phyloP scores from a whole-genome alignment of 495 filamentous ascomycete genomes.

The Penicillium dipodomyicola region DNA sequence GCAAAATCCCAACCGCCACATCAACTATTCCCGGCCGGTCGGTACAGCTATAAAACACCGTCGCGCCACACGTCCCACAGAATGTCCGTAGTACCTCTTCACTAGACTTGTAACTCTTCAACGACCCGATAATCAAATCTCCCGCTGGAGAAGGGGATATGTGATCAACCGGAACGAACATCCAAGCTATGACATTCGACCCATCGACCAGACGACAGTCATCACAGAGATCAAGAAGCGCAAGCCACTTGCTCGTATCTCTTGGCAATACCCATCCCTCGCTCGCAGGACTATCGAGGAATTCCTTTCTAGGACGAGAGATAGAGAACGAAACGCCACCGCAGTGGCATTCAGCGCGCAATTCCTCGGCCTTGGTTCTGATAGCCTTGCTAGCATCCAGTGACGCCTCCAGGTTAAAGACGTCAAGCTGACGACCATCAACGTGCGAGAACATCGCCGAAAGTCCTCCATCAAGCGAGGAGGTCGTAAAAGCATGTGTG shows the following conservation, averaged over 20 bases:
- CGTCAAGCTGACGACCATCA: constrained; percentile 24
- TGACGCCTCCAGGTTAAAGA: constrained; percentile 19
- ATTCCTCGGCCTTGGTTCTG: constrained; percentile 5
- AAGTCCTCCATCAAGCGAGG: constrained; percentile 47
- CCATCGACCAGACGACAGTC: constrained; percentile 50
- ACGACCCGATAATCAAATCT: constrained; percentile 42
- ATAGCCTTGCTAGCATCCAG: background rate
- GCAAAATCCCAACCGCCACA: constrained; percentile 49
- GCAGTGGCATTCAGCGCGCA: constrained; percentile 49
- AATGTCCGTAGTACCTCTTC: constrained; percentile 49
- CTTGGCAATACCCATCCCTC: constrained; percentile 42
- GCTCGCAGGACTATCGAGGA: constrained; percentile 31
- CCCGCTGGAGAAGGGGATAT: constrained; percentile 21
- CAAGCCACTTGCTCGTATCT: constrained; percentile 40
- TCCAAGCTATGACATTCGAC: constrained; percentile 48
- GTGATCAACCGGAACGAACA: constrained; percentile 33
- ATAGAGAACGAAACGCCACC: constrained; percentile 47
- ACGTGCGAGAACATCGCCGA: constrained; percentile 32
- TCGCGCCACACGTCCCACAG: constrained; percentile 52
- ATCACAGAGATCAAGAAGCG: constrained; percentile 47
- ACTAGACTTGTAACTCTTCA: constrained; percentile 46
- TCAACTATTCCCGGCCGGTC: constrained; percentile 47
- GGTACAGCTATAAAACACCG: constrained; percentile 47
- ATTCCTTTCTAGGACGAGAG: constrained; percentile 29
- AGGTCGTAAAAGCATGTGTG: constrained; percentile 42